Conservation (phyloP, 2,329 filamentous ascomycete genomes). For the Colletotrichum incanum region DNA sequence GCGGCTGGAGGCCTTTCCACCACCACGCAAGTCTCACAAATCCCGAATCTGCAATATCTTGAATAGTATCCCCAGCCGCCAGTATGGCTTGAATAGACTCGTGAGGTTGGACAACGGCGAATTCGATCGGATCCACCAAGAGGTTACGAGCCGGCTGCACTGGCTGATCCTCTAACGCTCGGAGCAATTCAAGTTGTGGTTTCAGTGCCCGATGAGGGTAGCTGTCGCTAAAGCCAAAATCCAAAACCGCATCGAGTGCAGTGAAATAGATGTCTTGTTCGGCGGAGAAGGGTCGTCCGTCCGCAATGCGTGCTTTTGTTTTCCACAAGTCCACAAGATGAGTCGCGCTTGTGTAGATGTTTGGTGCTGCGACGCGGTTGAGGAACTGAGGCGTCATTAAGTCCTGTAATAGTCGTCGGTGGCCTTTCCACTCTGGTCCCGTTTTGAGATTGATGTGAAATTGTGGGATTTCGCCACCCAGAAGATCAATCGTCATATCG, state of each 20-base stretch:
- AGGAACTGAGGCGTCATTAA: conserved; percentile 57
- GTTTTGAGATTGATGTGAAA: conserved; percentile 52
- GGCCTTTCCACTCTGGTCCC: conserved; percentile 50
- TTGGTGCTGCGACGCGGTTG: conserved; percentile 49
- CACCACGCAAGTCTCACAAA: not conserved
- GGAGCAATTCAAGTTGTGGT: not conserved
- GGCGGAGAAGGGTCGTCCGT: conserved; percentile 50
- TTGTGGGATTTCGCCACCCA: conserved; percentile 52
- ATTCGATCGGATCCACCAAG: not conserved
- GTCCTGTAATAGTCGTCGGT: conserved; percentile 54
- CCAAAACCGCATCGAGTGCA: conserved; percentile 52
- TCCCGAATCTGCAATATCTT: not conserved
- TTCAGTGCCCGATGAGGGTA: not conserved
- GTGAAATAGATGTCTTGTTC: conserved; percentile 49
- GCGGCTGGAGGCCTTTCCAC: not conserved
- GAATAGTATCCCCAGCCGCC: not conserved
- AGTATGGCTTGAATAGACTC: not conserved
- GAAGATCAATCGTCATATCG: conserved; percentile 46
- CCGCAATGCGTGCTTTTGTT: conserved; percentile 49
- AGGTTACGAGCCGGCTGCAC: not conserved
- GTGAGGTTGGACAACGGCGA: not conserved
- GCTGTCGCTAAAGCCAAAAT: conserved; percentile 47
- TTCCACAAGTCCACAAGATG: conserved; percentile 53
- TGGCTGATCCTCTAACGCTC: not conserved
- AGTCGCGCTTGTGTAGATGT: conserved; percentile 50